phyloP scores from a whole-genome alignment of 1,284 basidiomycete species.

The Malassezia pachydermatis region DNA sequence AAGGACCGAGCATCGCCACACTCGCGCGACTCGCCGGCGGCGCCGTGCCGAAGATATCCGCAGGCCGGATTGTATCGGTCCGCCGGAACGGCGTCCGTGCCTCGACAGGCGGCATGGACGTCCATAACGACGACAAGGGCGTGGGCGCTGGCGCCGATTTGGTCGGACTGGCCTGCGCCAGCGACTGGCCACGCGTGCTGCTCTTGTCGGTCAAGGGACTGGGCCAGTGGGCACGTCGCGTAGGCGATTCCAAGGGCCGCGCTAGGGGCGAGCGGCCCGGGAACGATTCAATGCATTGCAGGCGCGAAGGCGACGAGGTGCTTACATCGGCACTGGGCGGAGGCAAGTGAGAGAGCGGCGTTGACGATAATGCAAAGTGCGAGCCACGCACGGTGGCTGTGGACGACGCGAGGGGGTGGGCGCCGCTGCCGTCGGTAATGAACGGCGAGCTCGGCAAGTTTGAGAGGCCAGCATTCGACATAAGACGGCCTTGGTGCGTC shows the following conservation, averaged over 20 bases:
- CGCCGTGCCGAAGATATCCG: conserved; percentile 32
- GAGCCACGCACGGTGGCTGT: background rate
- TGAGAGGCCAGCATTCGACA: conserved; percentile 11
- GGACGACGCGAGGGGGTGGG: background rate
- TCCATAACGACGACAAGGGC: conserved; percentile 1
- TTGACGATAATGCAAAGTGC: conserved; percentile 7
- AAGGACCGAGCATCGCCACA: background rate
- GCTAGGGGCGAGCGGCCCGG: conserved; percentile 13
- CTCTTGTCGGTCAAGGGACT: conserved; percentile 5
- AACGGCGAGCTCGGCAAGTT: conserved; percentile 14
- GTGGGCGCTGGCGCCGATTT: background rate
- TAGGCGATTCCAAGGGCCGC: conserved; percentile 10
- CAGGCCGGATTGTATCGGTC: conserved; percentile 41
- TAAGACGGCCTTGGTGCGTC: conserved; percentile 15
- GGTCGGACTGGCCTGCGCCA: background rate
- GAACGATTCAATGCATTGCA: conserved; percentile 18
- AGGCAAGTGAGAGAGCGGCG: conserved; percentile 12
- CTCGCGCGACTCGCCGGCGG: too few relatives aligned
- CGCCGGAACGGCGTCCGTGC: background rate
- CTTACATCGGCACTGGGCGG: background rate
- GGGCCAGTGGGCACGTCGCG: background rate
- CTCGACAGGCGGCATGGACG: background rate
- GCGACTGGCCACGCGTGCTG: background rate
- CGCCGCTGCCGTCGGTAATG: background rate
- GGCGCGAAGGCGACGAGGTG: conserved; percentile 10